Evolutionary conservation across 78 protist genomes (phyloP).

Genomic region (Emiliania huxleyi): DNA sequence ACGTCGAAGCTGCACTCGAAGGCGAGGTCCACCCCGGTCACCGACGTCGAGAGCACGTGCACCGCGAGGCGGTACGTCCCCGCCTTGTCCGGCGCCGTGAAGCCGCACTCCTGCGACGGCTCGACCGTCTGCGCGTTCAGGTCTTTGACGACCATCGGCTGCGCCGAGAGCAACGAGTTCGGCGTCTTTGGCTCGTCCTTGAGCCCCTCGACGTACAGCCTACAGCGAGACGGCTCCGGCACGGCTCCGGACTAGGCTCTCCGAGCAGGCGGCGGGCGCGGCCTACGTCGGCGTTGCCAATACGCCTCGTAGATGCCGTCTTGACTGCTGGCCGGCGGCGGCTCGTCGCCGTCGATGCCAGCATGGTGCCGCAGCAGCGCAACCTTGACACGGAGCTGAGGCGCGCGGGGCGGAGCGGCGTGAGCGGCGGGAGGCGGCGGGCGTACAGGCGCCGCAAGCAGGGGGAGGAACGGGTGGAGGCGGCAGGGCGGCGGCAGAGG

Average conservation of each 20-base stretch:
- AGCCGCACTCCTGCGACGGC: neutral
- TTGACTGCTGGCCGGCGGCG: neutral
- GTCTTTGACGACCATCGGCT: neutral
- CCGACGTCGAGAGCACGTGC: neutral
- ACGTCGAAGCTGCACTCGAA: neutral
- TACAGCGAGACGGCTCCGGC: too few species aligned
- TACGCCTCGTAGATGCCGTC: neutral
- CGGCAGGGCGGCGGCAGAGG: too few species aligned
- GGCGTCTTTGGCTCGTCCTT: neutral
- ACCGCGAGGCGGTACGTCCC: neutral
- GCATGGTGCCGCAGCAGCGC: neutral
- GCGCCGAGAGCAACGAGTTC: neutral
- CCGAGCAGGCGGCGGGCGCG: too few species aligned
- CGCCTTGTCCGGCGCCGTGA: neutral
- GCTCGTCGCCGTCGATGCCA: neutral
- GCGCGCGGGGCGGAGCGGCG: too few species aligned
- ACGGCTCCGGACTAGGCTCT: too few species aligned
- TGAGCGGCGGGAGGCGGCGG: too few species aligned
- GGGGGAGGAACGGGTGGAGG: too few species aligned
- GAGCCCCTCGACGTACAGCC: neutral
- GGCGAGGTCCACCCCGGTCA: neutral
- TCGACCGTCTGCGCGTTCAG: neutral
- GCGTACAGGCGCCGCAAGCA: too few species aligned
- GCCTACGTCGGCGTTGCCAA: too few species aligned
- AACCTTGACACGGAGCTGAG: too few species aligned